Evolutionary conservation across 139 green algal species (phyloP).

Genomic region (Chlorella sp.): DNA sequence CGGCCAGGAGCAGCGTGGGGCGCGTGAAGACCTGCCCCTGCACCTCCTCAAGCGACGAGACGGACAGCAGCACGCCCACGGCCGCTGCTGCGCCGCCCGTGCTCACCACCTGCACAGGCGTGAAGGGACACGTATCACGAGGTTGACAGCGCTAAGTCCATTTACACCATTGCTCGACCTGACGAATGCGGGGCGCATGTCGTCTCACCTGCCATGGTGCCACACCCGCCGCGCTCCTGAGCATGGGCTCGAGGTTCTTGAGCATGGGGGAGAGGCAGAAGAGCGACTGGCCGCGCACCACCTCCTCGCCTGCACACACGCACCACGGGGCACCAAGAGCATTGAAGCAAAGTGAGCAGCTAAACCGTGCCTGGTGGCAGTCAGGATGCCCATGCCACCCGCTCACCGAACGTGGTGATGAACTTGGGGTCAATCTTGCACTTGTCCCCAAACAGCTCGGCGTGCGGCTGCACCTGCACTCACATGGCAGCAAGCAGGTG

Average conservation of each 20-base stretch:
- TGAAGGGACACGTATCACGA: too few relatives aligned
- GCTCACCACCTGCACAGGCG: neutral
- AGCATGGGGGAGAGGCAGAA: constrained; percentile 66
- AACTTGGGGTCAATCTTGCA: constrained; percentile 55
- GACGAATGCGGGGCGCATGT: neutral
- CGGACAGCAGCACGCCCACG: constrained; percentile 28
- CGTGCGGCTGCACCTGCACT: constrained; percentile 57
- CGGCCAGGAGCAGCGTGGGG: constrained; percentile 43
- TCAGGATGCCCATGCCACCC: too few relatives aligned
- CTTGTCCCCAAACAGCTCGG: constrained; percentile 45
- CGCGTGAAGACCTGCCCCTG: constrained; percentile 50
- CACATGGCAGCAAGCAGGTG: neutral
- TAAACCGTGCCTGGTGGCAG: too few relatives aligned
- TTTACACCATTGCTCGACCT: too few relatives aligned
- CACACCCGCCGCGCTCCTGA: constrained; percentile 55
- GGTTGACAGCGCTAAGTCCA: too few relatives aligned
- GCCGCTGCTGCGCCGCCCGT: neutral
- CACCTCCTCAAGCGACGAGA: constrained; percentile 48
- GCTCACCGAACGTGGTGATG: constrained; percentile 82
- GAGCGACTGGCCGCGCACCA: constrained; percentile 71
- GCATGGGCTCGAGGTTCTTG: constrained; percentile 45
- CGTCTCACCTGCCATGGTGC: constrained; percentile 58
- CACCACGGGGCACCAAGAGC: neutral
- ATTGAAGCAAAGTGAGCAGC: neutral
- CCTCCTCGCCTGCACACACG: constrained; percentile 57